Conservation (phyloP, 202 grass and related monocot species). For the Dendrocalamus latiflorus region DNA sequence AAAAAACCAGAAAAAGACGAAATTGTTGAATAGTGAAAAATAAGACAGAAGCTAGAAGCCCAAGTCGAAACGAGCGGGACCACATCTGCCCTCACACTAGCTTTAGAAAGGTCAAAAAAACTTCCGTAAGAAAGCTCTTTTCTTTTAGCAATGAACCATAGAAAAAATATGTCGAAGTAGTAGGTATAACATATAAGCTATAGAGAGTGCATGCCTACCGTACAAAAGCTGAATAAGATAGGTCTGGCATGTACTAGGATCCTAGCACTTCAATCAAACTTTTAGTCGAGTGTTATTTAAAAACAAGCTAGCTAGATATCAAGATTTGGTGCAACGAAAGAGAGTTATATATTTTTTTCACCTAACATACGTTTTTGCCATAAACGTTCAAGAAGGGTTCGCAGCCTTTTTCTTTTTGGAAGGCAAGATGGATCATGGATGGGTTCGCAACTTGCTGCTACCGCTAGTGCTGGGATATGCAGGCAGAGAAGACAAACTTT, state of each 20-base stretch:
- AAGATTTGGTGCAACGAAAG: conserved; percentile 4
- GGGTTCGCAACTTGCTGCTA: neutral
- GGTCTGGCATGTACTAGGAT: conserved; percentile 20
- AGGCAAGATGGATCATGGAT: neutral
- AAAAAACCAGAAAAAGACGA: too few species aligned
- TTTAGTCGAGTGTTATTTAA: neutral
- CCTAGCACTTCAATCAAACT: neutral
- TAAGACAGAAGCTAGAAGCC: too few species aligned
- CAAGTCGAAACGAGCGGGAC: too few species aligned
- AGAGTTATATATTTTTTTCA: neutral
- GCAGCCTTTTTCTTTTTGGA: too few species aligned
- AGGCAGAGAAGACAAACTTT: neutral
- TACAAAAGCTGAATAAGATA: conserved; percentile 22
- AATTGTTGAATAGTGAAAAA: too few species aligned
- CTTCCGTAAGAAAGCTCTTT: neutral
- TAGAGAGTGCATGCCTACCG: conserved; percentile 2
- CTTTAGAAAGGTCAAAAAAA: neutral
- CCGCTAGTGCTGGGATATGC: neutral
- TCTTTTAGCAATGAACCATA: neutral
- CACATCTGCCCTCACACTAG: too few species aligned
- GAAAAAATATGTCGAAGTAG: neutral
- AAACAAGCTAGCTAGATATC: neutral
- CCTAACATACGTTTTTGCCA: too few species aligned
- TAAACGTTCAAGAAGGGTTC: too few species aligned
- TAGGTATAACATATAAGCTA: conserved; percentile 19